phyloP scores from a whole-genome alignment of 176 grass and related monocot genomes.

The Musa beccarii region DNA sequence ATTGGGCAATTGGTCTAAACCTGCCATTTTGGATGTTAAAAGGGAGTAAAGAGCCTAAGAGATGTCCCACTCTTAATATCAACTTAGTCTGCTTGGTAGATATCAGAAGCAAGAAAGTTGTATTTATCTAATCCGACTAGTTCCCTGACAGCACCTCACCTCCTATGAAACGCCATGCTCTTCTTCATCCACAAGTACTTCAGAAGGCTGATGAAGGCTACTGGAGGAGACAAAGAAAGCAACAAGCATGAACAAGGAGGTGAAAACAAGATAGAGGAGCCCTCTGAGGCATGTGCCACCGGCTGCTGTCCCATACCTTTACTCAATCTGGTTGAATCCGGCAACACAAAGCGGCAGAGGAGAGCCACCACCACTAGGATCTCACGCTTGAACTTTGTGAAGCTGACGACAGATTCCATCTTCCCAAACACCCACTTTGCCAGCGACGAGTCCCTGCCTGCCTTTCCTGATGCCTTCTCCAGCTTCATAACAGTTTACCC shows the following conservation, averaged over 20 bases:
- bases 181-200: conserved; percentile 57
- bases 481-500: conserved; percentile 63
- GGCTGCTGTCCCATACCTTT: conserved; percentile 38
- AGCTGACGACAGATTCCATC: conserved; percentile 38
- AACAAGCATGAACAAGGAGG: neutral
- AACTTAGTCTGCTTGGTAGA: no score
- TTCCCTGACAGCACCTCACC: neutral
- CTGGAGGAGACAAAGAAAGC: neutral
- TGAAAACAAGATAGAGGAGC: neutral
- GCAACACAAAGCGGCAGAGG: conserved; percentile 4
- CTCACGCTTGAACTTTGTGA: conserved; percentile 57
- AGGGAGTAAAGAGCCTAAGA: no score
- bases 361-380: conserved; percentile 33
- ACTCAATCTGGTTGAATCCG: neutral
- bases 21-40: no score
- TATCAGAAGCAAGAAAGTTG: conserved; percentile 1
- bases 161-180: conserved; percentile 64
- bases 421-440: conserved; percentile 49
- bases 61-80: no score
- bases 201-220: conserved; percentile 16
- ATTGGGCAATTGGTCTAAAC: no score
- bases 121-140: neutral
- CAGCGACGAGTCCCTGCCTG: conserved; percentile 78
- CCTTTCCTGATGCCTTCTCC: conserved; percentile 35
- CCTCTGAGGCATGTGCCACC: conserved; percentile 24